A percentile compares a stretch with the other conserved stretches of the same genome.
Evolutionary conservation across 2,329 filamentous ascomycete genomes (phyloP).

Genomic region (Dothistroma septosporum): DNA sequence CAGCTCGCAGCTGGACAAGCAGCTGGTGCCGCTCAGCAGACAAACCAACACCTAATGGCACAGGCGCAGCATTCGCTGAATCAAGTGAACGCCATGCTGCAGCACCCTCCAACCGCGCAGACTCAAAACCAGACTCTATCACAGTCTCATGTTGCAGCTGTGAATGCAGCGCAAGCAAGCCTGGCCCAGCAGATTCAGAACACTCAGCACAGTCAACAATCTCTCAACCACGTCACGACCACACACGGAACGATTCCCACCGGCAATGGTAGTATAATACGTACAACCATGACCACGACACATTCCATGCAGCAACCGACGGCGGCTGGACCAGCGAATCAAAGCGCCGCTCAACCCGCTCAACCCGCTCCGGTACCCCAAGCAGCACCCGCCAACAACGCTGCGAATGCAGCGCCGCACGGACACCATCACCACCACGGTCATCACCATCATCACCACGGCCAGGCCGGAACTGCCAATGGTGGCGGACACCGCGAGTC

Average conservation of each 20-base stretch:
- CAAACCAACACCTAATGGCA: slow-evolving; percentile 18
- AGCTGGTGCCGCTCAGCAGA: slow-evolving; percentile 10
- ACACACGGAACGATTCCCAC: slow-evolving; percentile 1
- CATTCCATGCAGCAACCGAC: background rate
- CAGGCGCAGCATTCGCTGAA: slow-evolving; percentile 20
- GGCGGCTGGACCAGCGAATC: background rate
- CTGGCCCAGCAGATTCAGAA: slow-evolving; percentile 17
- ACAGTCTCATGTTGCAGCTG: slow-evolving; percentile 15
- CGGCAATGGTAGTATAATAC: background rate
- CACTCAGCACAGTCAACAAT: slow-evolving; percentile 16
- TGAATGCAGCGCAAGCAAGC: slow-evolving; percentile 16
- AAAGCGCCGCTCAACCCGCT: background rate
- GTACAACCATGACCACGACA: background rate
- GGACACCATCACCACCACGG: slow-evolving; percentile 21
- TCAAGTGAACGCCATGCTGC: slow-evolving; percentile 18
- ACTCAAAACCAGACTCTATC: slow-evolving; percentile 8
- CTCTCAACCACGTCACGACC: slow-evolving; percentile 6
- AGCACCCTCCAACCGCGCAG: slow-evolving; percentile 10
- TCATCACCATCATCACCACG: slow-evolving; percentile 23
- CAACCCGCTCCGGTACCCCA: slow-evolving; percentile 27
- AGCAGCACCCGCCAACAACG: slow-evolving; percentile 7
- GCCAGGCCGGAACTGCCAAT: slow-evolving; percentile 25
- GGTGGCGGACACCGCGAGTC: slow-evolving; percentile 35
- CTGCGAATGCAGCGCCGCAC: slow-evolving; percentile 16
- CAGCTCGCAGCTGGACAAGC: slow-evolving; percentile 8